phyloP scores from a whole-genome alignment of 208 protist species.

The Leptomonas pyrrhocoris region DNA sequence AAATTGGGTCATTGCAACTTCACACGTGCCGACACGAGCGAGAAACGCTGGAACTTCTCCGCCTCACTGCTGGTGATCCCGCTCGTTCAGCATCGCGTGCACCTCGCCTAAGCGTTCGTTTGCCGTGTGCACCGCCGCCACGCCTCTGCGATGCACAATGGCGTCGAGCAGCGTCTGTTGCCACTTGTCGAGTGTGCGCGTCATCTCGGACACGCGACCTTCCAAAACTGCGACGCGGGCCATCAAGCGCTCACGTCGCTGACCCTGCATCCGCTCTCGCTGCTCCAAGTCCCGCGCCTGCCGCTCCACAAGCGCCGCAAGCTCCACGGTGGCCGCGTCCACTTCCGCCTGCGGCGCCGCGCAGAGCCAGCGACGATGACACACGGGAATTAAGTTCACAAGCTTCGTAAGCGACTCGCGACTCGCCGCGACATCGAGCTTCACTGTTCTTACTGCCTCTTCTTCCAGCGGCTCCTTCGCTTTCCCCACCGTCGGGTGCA shows the following conservation, averaged over 20 bases:
- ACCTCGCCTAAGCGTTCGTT: slow-evolving; percentile 76
- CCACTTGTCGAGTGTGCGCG: slow-evolving; percentile 25
- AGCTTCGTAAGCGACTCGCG: slow-evolving; percentile 21
- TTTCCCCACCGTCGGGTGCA: slow-evolving; percentile 3
- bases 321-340: slow-evolving; percentile 10
- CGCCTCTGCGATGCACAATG: slow-evolving; percentile 67
- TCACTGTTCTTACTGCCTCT: neutral
- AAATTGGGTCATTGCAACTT: neutral
- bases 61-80: slow-evolving; percentile 36
- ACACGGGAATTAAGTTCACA: slow-evolving; percentile 34
- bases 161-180: slow-evolving; percentile 61
- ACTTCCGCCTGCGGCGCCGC: slow-evolving; percentile 27
- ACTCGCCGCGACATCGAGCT: slow-evolving; percentile 4
- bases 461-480: neutral
- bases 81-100: slow-evolving; percentile 55
- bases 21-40: neutral
- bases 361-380: slow-evolving; percentile 38
- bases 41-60: neutral
- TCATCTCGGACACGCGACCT: slow-evolving; percentile 23
- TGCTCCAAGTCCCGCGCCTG: slow-evolving; percentile 4
- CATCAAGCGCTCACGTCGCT: slow-evolving; percentile 37
- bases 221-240: slow-evolving; percentile 32
- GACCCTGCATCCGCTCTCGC: slow-evolving; percentile 31
- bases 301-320: slow-evolving; percentile 18
- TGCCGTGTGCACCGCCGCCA: slow-evolving; percentile 43